These are phyloP conservation scores for Ceratobasidium sp. DNA, from an alignment of 1,284 basidiomycete genomes.

Conservation along the genomic window DNA sequence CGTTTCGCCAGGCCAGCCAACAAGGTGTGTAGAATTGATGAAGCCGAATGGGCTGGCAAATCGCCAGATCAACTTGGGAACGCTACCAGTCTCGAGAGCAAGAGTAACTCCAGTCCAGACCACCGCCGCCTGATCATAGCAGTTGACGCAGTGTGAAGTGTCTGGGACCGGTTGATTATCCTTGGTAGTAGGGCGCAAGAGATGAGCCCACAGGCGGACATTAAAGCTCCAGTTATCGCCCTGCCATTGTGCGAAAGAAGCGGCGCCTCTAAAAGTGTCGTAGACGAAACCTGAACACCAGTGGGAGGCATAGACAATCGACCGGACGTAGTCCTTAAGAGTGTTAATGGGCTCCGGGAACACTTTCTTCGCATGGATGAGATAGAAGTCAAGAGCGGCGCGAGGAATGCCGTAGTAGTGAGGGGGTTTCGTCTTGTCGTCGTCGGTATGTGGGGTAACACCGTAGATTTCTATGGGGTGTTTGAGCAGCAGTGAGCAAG, in stretches of 20 bases:
- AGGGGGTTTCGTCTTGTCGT: neutral
- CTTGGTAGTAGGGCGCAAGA: neutral
- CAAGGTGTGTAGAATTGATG: neutral
- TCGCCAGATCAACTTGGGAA: neutral
- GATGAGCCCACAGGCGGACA: neutral
- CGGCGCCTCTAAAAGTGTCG: neutral
- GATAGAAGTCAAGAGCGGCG: neutral
- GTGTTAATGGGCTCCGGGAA: neutral
- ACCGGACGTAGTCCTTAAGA: neutral
- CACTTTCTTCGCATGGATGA: neutral
- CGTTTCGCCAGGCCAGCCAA: constrained; percentile 9
- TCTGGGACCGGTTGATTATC: neutral
- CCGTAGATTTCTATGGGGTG: constrained; percentile 4
- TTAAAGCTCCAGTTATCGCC: neutral
- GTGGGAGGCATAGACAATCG: neutral
- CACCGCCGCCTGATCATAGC: constrained; percentile 10
- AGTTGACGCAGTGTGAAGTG: neutral
- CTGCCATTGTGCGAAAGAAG: neutral
- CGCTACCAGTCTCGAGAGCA: neutral
- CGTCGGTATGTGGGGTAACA: neutral
- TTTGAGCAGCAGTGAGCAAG: neutral
- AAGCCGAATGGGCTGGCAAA: constrained; percentile 14
- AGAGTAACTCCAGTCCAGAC: constrained; percentile 5
- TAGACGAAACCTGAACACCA: neutral
- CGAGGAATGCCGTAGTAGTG: neutral